These are phyloP conservation scores for Cubamyces lactineus DNA, from an alignment of 768 basidiomycete species.

Conservation along the genomic window DNA sequence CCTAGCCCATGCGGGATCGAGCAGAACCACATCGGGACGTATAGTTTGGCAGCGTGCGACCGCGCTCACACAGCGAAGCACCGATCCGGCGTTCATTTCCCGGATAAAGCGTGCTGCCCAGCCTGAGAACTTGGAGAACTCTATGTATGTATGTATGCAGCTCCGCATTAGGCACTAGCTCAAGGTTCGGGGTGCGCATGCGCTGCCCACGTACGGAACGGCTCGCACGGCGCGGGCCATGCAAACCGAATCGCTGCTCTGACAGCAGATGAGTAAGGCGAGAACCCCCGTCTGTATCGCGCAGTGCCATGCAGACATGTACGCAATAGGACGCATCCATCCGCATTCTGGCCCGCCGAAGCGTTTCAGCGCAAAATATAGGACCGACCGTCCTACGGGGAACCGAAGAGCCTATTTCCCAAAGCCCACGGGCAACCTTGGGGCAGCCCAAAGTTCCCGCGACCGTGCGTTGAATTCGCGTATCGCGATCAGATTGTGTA, in stretches of 20 bases:
- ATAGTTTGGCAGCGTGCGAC: background rate
- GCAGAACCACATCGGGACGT: too few species aligned
- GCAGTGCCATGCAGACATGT: too few species aligned
- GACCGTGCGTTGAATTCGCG: background rate
- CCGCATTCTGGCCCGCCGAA: too few species aligned
- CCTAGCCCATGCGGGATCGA: too few species aligned
- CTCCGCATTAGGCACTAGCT: background rate
- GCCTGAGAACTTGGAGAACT: too few species aligned
- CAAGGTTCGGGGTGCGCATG: background rate
- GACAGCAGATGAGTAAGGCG: slow-evolving; percentile 5
- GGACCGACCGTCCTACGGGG: too few species aligned
- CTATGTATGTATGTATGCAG: too few species aligned
- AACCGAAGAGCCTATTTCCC: too few species aligned
- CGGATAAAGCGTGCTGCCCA: too few species aligned
- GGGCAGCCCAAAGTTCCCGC: background rate
- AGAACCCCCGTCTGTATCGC: background rate
- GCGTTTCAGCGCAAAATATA: background rate
- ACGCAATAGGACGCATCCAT: too few species aligned
- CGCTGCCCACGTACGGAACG: too few species aligned
- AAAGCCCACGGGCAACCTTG: background rate
- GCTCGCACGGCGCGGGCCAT: background rate
- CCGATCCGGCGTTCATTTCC: background rate
- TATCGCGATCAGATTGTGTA: slow-evolving; percentile 17
- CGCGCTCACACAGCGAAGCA: background rate
- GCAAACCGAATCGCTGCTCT: background rate